Conservation (phyloP, 2,329 filamentous ascomycete genomes). For the Talaromyces sp. region DNA sequence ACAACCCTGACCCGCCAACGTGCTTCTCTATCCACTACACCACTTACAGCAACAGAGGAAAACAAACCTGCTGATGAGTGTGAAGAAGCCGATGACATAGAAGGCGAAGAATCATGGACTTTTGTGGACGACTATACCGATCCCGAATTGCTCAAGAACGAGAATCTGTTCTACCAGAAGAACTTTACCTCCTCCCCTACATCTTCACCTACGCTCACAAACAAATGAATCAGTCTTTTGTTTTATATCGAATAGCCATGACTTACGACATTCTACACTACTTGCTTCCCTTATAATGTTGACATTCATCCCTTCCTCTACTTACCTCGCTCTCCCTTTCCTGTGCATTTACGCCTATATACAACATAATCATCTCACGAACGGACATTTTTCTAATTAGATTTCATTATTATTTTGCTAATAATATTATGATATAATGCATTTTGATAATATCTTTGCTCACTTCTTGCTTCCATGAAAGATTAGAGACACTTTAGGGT, state of each 20-base stretch:
- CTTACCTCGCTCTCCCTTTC: neutral
- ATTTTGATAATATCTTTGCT: neutral
- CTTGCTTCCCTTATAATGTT: neutral
- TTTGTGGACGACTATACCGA: constrained; percentile 68
- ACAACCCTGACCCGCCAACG: constrained; percentile 72
- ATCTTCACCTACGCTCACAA: neutral
- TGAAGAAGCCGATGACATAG: constrained; percentile 22
- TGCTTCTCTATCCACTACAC: constrained; percentile 34
- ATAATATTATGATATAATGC: neutral
- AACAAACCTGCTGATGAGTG: constrained; percentile 17
- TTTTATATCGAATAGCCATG: neutral
- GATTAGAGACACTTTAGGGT: neutral
- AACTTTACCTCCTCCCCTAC: neutral
- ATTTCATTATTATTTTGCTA: neutral
- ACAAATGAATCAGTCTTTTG: neutral
- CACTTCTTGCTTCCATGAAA: neutral
- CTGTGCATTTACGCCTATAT: constrained; percentile 6
- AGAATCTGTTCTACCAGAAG: neutral
- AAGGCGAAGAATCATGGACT: constrained; percentile 81
- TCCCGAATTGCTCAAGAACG: constrained; percentile 37
- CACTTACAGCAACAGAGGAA: constrained; percentile 32
- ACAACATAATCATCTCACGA: constrained; percentile 1
- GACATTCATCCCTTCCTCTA: neutral
- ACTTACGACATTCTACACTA: neutral
- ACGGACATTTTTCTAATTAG: constrained; percentile 1